A percentile compares a stretch with the other conserved stretches of the same genome.
These are phyloP conservation scores for Candida koratica DNA, from an alignment of 805 yeast genomes.

Conservation along the genomic window DNA sequence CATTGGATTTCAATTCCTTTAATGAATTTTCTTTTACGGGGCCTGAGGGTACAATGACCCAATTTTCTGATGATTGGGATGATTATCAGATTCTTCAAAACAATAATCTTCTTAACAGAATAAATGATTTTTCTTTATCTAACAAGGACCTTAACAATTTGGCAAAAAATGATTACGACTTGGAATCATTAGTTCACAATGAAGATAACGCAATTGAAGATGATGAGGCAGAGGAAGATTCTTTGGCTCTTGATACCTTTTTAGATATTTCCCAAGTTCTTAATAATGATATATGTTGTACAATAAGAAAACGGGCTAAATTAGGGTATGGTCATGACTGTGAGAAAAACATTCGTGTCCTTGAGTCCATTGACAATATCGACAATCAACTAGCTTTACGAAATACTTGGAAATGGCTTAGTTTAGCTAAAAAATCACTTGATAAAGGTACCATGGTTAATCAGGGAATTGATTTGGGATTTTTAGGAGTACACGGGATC, in stretches of 20 bases:
- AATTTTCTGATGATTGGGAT: slow-evolving; percentile 31
- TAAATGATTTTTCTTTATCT: slow-evolving; percentile 12
- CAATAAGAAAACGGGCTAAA: slow-evolving; percentile 67
- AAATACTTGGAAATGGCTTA: slow-evolving; percentile 91
- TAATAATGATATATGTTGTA: slow-evolving; percentile 67
- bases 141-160: slow-evolving; percentile 11
- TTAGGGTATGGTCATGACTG: slow-evolving; percentile 72
- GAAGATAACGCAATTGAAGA: slow-evolving; percentile 9
- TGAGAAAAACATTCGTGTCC: slow-evolving; percentile 54
- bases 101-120: slow-evolving; percentile 11
- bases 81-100: slow-evolving; percentile 10
- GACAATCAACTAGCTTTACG: slow-evolving; percentile 52
- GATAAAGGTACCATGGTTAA: slow-evolving; percentile 64
- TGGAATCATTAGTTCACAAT: slow-evolving; percentile 9
- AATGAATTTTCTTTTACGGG: slow-evolving; percentile 64
- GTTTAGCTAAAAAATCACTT: slow-evolving; percentile 62
- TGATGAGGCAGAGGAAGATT: slow-evolving; percentile 20
- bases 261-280: slow-evolving; percentile 44
- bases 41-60: slow-evolving; percentile 49
- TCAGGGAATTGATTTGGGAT: slow-evolving; percentile 74
- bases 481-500: slow-evolving; percentile 81
- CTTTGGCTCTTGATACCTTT: slow-evolving; percentile 25
- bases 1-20: slow-evolving; percentile 61
- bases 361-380: slow-evolving; percentile 48
- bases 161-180: slow-evolving; percentile 10